Conservation (phyloP, 768 basidiomycete species). For the Termitomyces sp. region DNA sequence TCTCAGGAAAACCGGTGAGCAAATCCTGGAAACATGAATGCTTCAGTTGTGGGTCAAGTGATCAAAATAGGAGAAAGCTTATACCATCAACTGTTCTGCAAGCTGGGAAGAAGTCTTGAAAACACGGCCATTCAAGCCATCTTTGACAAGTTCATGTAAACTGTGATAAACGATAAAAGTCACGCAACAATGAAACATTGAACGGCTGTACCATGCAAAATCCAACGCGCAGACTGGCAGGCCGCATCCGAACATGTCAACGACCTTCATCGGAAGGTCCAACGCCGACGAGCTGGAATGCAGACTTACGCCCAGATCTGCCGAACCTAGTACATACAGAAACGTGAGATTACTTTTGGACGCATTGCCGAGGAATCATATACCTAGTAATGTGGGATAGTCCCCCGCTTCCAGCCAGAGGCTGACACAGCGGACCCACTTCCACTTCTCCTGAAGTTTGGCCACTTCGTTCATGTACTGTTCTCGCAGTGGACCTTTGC, state of each 20-base stretch:
- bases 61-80: slow-evolving; percentile 15
- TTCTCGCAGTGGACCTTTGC: slow-evolving; percentile 78
- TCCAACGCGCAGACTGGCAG: slow-evolving; percentile 89
- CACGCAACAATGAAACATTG: neutral
- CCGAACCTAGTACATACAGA: slow-evolving; percentile 54
- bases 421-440: slow-evolving; percentile 73
- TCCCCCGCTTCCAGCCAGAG: slow-evolving; percentile 89
- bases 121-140: slow-evolving; percentile 79
- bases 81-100: slow-evolving; percentile 67
- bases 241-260: slow-evolving; percentile 98
- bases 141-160: slow-evolving; percentile 81
- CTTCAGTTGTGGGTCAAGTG: slow-evolving; percentile 1
- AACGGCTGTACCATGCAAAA: slow-evolving; percentile 69
- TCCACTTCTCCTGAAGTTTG: slow-evolving; percentile 65
- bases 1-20: slow-evolving; percentile 57
- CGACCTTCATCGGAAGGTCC: slow-evolving; percentile 98
- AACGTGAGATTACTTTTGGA: neutral
- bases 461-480: slow-evolving; percentile 70
- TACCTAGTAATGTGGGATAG: slow-evolving; percentile 85
- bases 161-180: slow-evolving; percentile 34
- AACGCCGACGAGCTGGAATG: slow-evolving; percentile 88
- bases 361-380: slow-evolving; percentile 6
- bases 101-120: slow-evolving; percentile 70
- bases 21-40: slow-evolving; percentile 37
- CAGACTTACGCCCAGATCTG: slow-evolving; percentile 88